Base-by-base conservation (phyloP, 495 filamentous ascomycete genomes). In the Tuber borchii region DNA sequence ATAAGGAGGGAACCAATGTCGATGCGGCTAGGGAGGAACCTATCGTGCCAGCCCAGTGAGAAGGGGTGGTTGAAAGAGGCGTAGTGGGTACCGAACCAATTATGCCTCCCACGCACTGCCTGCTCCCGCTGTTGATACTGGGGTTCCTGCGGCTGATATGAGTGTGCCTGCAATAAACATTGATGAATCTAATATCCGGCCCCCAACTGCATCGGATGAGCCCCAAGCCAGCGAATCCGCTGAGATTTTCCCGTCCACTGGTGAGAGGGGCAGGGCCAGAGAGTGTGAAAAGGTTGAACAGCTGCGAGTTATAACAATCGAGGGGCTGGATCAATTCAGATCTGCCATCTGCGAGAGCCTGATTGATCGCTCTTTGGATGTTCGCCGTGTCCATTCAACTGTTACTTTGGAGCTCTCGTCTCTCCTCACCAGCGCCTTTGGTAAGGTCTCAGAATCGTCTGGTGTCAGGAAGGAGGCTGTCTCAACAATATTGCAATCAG, bases 401-500 rank as follows among this genome's bases (percentile, higher is more conserved):
- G 90, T 95, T 6, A 97, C 96, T 3, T 97, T 97, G 79, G 94
- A 98, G 80, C 86, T 99, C 74, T 88, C 93, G 2, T 94, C 97
- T 75, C 86, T 99, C 22, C 93, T 99, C 74, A 87, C 87, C 69
- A 90, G 91, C 31, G 91, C 92, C 8, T 89, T 94, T 19, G 87
- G 89, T 73, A 95, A 92, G 80, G 87, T 90, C 16, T 83, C 86
- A 43, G 90, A 91, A 74, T 89, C 90, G 5, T 88, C 90, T 16
- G 85, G 86, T 16, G 87, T 90, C 83, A 88, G 91, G 43, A 88
- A 88, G 71, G 92, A 95, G 73, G 92, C 97, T 77, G 93, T 91
- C 71, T 88, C 90, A 43, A 93, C 93, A 6, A 87, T 99, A 71
- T 89, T 95, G 4, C 90, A 93, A 76, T 97, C 94, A 6, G 87